Evolutionary conservation across 441 rosid species (phyloP).

Genomic region (Populus hybrid): DNA sequence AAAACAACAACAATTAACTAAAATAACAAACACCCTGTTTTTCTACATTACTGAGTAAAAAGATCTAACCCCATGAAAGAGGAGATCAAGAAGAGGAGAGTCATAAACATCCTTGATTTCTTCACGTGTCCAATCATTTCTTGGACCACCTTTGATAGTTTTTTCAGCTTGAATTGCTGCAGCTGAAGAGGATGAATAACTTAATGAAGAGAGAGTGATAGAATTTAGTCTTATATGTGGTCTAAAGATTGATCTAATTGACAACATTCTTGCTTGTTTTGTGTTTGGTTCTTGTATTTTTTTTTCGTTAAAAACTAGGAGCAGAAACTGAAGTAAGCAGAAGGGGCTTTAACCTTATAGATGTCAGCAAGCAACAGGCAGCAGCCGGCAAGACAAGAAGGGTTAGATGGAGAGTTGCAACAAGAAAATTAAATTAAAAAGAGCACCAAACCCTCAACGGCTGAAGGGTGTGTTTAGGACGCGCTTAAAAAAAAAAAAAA

Average conservation of each 20-base stretch:
- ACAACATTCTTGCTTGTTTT: conserved; percentile 25
- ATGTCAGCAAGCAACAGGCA: neutral
- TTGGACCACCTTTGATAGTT: conserved; percentile 59
- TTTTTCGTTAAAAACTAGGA: conserved; percentile 11
- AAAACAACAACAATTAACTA: neutral
- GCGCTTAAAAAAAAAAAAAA: too few species aligned
- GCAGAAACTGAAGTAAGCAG: neutral
- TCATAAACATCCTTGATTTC: conserved; percentile 73
- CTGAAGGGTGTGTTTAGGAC: too few species aligned
- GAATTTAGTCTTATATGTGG: conserved; percentile 20
- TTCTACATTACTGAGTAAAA: too few species aligned
- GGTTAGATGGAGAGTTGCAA: neutral
- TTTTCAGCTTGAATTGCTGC: conserved; percentile 71
- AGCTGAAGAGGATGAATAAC: conserved; percentile 50
- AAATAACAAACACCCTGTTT: neutral
- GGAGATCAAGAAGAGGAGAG: conserved; percentile 88
- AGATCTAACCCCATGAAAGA: conserved; percentile 72
- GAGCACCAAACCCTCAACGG: too few species aligned
- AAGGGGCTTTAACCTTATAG: neutral
- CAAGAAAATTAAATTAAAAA: neutral
- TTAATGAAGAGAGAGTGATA: conserved; percentile 15
- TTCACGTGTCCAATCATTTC: conserved; percentile 64
- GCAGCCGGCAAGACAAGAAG: neutral
- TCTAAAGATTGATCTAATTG: conserved; percentile 40
- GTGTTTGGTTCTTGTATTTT: neutral